Evolutionary conservation across 2,329 filamentous ascomycete species (phyloP).

Genomic region (Scytalidium sp.): DNA sequence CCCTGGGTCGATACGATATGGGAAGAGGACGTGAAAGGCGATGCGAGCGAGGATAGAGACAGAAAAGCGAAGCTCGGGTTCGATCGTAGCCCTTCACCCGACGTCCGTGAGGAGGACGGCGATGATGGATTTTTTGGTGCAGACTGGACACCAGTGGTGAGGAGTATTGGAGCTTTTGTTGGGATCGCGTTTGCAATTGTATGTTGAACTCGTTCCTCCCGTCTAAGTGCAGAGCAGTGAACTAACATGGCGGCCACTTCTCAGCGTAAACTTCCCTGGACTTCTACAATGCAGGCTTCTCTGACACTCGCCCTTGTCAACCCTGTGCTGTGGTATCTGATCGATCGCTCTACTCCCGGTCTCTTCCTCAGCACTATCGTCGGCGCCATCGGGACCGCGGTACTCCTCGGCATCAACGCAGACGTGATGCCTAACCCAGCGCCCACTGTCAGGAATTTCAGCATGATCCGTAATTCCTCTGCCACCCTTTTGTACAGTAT

Average conservation of each 20-base stretch:
- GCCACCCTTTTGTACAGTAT: not conserved
- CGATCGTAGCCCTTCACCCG: slow-evolving; percentile 13
- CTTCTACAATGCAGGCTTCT: slow-evolving; percentile 90
- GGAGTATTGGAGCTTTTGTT: slow-evolving; percentile 68
- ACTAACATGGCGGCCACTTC: slow-evolving; percentile 15
- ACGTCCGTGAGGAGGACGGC: slow-evolving; percentile 15
- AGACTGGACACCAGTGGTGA: slow-evolving; percentile 73
- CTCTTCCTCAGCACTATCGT: slow-evolving; percentile 76
- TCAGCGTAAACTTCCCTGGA: slow-evolving; percentile 86
- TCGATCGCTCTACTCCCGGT: slow-evolving; percentile 85
- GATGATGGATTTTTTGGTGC: slow-evolving; percentile 41
- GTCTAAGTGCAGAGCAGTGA: not conserved
- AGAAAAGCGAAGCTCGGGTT: slow-evolving; percentile 9
- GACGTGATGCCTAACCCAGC: slow-evolving; percentile 72
- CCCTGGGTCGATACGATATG: slow-evolving; percentile 82
- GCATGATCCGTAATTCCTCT: slow-evolving; percentile 28
- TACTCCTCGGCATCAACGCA: slow-evolving; percentile 73
- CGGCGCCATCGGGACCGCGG: slow-evolving; percentile 68
- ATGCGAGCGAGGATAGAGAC: not conserved
- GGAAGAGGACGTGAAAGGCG: slow-evolving; percentile 38
- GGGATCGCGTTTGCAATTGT: slow-evolving; percentile 82
- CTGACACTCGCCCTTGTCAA: slow-evolving; percentile 87
- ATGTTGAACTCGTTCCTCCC: slow-evolving; percentile 34
- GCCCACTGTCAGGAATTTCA: not conserved
- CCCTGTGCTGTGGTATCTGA: slow-evolving; percentile 91